phyloP scores from a whole-genome alignment of 2,329 filamentous ascomycete species.

The Leptosphaerulina australis region DNA sequence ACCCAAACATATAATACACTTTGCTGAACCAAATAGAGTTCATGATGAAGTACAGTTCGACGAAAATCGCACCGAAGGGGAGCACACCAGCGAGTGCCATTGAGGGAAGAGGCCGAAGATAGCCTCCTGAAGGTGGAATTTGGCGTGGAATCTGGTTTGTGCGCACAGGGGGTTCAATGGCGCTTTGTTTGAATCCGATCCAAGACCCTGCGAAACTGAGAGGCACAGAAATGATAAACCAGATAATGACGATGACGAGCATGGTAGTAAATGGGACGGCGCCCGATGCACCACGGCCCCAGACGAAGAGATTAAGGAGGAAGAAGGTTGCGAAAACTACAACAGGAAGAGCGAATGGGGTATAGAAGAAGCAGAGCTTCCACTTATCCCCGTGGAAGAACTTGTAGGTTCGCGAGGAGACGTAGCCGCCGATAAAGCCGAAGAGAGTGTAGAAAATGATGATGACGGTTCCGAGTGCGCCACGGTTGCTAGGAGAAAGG shows the following conservation, averaged over 20 bases:
- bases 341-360: slow-evolving; percentile 82
- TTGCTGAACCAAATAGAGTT: slow-evolving; percentile 98
- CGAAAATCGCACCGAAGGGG: slow-evolving; percentile 95
- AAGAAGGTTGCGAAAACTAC: slow-evolving; percentile 90
- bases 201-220: slow-evolving; percentile 89
- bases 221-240: slow-evolving; percentile 96
- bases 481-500: slow-evolving; percentile 92
- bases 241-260: slow-evolving; percentile 90
- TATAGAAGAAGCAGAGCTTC: slow-evolving; percentile 91
- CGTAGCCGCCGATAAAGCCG: slow-evolving; percentile 89
- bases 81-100: slow-evolving; percentile 91
- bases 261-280: slow-evolving; percentile 97
- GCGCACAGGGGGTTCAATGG: slow-evolving; percentile 79
- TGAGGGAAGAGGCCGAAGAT: slow-evolving; percentile 84
- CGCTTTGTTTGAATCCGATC: slow-evolving; percentile 78
- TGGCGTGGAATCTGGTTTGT: slow-evolving; percentile 98
- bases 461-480: slow-evolving; percentile 90
- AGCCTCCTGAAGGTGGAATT: slow-evolving; percentile 82
- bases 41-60: slow-evolving; percentile 99
- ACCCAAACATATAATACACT: slow-evolving; percentile 99
- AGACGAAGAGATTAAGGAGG: slow-evolving; percentile 93
- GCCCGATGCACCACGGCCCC: slow-evolving; percentile 89
- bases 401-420: slow-evolving; percentile 91
- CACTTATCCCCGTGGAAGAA: slow-evolving; percentile 88
- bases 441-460: slow-evolving; percentile 92